A percentile compares a stretch with the other conserved stretches of the same genome.
Conservation (phyloP, 192 early-diverging fungal species). For the Coemansia sp. region DNA sequence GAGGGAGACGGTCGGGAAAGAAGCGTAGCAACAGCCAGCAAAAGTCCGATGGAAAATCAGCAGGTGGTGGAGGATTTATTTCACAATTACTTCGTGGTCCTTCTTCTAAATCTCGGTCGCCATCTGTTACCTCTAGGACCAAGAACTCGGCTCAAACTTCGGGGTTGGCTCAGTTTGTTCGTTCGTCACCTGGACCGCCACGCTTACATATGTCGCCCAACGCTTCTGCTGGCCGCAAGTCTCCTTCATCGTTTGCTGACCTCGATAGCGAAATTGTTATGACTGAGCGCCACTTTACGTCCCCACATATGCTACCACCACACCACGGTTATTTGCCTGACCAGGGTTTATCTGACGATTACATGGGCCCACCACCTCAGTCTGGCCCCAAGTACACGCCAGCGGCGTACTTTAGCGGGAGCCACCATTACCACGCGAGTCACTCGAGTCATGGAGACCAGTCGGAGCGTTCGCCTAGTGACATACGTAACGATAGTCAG, state of each 20-base stretch:
- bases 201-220: neutral
- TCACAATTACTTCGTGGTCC: slow-evolving; percentile 40
- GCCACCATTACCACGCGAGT: neutral
- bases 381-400: neutral
- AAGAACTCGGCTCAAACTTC: neutral
- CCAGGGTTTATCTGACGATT: neutral
- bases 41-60: slow-evolving; percentile 8
- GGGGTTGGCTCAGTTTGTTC: slow-evolving; percentile 7
- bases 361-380: neutral
- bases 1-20: neutral
- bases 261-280: neutral
- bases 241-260: neutral
- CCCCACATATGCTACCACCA: neutral
- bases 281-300: neutral
- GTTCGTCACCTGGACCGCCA: neutral
- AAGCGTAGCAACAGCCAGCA: slow-evolving; percentile 19
- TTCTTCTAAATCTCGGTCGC: slow-evolving; percentile 19
- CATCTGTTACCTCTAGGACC: neutral
- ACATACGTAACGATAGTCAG: neutral
- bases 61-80: slow-evolving; percentile 34
- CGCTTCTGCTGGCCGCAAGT: neutral
- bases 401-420: neutral
- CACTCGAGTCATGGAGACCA: neutral
- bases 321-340: slow-evolving; percentile 1
- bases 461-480: neutral